A percentile compares a stretch with the other conserved stretches of the same genome.
phyloP scores from a whole-genome alignment of 768 basidiomycete species.

The Suillus subluteus region DNA sequence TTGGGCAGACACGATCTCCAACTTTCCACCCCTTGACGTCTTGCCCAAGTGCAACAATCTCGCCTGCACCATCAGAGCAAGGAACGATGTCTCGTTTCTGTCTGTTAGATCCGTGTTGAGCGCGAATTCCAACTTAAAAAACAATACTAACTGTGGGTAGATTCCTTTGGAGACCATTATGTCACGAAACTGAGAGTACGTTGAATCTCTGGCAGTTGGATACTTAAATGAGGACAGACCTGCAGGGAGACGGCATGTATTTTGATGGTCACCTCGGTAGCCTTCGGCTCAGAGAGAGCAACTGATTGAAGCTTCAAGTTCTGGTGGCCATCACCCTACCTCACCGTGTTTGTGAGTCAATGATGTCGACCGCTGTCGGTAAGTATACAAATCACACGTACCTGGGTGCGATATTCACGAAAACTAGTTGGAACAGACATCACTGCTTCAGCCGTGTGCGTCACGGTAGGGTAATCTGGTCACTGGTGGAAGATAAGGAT shows the following conservation, averaged over 20 bases:
- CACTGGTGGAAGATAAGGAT: not conserved
- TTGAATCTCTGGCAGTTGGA: not conserved
- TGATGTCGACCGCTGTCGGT: not conserved
- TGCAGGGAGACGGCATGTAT: slow-evolving; percentile 61
- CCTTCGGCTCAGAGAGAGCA: slow-evolving; percentile 37
- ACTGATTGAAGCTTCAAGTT: slow-evolving; percentile 32
- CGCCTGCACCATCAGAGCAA: slow-evolving; percentile 59
- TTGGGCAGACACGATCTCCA: slow-evolving; percentile 62
- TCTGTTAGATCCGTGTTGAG: slow-evolving; percentile 23
- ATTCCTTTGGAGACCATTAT: slow-evolving; percentile 42
- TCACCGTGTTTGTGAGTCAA: not conserved
- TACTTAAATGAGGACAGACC: slow-evolving; percentile 23
- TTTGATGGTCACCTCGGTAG: slow-evolving; percentile 58
- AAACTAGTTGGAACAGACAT: slow-evolving; percentile 20
- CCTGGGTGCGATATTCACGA: slow-evolving; percentile 23
- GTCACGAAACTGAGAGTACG: slow-evolving; percentile 50
- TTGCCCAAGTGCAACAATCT: slow-evolving; percentile 49
- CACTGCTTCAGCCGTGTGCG: not conserved
- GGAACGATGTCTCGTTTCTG: slow-evolving; percentile 33
- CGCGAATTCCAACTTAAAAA: slow-evolving; percentile 36
- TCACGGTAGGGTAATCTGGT: not conserved
- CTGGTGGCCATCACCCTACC: slow-evolving; percentile 28
- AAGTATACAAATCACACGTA: slow-evolving; percentile 2
- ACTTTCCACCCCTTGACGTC: slow-evolving; percentile 49
- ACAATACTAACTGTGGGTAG: slow-evolving; percentile 40